Base-by-base conservation (phyloP, 1,139 yeast genomes). In the Candida tetrigidarum region DNA sequence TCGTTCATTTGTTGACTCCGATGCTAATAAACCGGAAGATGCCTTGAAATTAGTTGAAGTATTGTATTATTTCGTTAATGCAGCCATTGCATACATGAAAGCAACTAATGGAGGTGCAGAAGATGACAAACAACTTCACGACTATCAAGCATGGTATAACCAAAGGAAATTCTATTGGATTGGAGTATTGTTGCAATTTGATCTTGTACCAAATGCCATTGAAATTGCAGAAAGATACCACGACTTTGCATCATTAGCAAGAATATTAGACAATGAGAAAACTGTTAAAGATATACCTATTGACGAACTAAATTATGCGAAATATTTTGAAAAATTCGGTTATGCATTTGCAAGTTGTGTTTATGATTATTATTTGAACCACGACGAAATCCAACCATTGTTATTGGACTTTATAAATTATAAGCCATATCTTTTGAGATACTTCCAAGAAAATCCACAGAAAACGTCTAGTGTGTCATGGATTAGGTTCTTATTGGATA, bases 311-410 rank as follows among this genome's bases (percentile, higher is more conserved):
- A 44, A 52, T 25, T 81, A 86, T 49, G 71, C 71, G 27, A 64
- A 67, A 33, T 87, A 80, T 59, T 80, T 90, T 57, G 76, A 77
- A 19, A 71, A 71, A 39, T 88, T 80, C 63, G 88, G 84, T 1
- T 85, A 84, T 55, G 74, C 66, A 1, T 91, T 91, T 73, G 96
- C 96, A 0, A 61, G 74, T 8, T 76, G 79, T 2, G 69, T 90
- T 30, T 91, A 83, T 62, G 76, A 76, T 37, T 78, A 79, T 62
- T 85, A 82, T 52, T 68, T 86, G 18, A 69, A 74, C 37, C 62
- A 74, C 3, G 81, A 81, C 35, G 78, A 82, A 50, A 67, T 83
- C 25, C 78, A 80, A 51, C 62, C 76, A 3, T 59, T 90, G 35
- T 67, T 90, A 39, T 67, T 76, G 14, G 81, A 78, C 28, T 86